These are phyloP conservation scores for Vigna hirtella DNA, from an alignment of 306 rosid species.

Conservation along the genomic window DNA sequence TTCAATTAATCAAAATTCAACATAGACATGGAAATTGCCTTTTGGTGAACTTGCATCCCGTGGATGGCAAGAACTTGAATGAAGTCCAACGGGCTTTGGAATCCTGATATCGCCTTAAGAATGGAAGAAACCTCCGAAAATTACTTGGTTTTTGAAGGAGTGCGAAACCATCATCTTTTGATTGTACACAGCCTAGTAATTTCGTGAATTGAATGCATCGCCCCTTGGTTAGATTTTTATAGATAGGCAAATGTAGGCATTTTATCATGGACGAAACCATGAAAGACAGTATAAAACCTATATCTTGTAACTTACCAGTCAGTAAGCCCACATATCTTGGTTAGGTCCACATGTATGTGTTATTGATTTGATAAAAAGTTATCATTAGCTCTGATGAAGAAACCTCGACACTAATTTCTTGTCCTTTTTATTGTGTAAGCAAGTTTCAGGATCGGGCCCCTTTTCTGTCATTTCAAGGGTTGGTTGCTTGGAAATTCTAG, in stretches of 20 bases:
- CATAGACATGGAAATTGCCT: constrained; percentile 30
- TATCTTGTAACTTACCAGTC: neutral
- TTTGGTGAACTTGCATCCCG: constrained; percentile 17
- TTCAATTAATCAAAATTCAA: constrained; percentile 5
- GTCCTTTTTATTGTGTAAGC: neutral
- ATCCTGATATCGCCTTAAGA: constrained; percentile 15
- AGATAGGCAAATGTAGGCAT: constrained; percentile 4
- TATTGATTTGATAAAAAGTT: neutral
- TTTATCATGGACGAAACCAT: constrained; percentile 3
- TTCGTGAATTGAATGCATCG: constrained; percentile 8
- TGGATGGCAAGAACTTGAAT: constrained; percentile 16
- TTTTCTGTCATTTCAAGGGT: constrained; percentile 3
- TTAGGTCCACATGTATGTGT: neutral
- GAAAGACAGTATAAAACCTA: constrained; percentile 8
- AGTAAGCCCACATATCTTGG: constrained; percentile 13
- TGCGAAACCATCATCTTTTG: neutral
- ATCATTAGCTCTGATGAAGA: constrained; percentile 29
- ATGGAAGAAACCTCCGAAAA: constrained; percentile 2
- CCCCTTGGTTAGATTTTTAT: neutral
- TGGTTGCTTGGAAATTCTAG: constrained; percentile 14
- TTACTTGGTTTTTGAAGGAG: constrained; percentile 17
- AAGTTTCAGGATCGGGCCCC: constrained; percentile 8
- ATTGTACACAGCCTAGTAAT: neutral
- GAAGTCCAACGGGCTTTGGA: constrained; percentile 9
- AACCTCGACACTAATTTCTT: neutral